Conservation (phyloP, 2,329 filamentous ascomycete species). For the Ciborinia camelliae region DNA sequence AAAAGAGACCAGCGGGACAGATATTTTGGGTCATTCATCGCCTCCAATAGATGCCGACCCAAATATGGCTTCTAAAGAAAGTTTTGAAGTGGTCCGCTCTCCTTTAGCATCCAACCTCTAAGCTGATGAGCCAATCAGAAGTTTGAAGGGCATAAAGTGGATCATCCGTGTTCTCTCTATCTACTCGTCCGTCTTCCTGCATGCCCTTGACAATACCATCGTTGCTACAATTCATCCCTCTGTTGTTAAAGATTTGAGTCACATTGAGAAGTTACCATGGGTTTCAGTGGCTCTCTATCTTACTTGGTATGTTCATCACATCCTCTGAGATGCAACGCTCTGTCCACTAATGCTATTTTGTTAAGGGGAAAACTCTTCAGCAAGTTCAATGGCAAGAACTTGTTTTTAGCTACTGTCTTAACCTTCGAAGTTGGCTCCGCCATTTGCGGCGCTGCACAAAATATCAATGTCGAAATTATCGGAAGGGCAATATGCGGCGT, state of each 20-base stretch:
- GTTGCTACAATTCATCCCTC: constrained; percentile 43
- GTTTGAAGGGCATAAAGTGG: neutral
- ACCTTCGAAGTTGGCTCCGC: constrained; percentile 31
- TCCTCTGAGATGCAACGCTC: neutral
- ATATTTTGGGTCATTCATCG: neutral
- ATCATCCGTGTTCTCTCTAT: neutral
- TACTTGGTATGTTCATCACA: constrained; percentile 36
- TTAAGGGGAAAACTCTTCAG: constrained; percentile 21
- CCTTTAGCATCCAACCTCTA: neutral
- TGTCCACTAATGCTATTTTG: constrained; percentile 11
- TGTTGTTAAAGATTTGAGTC: constrained; percentile 40
- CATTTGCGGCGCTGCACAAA: constrained; percentile 34
- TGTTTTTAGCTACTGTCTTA: constrained; percentile 24
- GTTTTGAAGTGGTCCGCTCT: neutral
- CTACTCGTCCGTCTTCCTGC: neutral
- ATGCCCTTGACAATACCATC: neutral
- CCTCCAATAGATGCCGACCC: neutral
- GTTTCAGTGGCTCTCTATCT: constrained; percentile 34
- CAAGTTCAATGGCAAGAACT: constrained; percentile 29
- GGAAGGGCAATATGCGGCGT: constrained; percentile 43
- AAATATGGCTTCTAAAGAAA: neutral
- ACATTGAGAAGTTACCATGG: constrained; percentile 41
- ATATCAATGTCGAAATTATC: constrained; percentile 43
- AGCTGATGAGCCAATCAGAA: neutral
- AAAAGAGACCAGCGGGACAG: neutral